phyloP scores from a whole-genome alignment of 495 filamentous ascomycete genomes.

The Penicillium cinerascens region DNA sequence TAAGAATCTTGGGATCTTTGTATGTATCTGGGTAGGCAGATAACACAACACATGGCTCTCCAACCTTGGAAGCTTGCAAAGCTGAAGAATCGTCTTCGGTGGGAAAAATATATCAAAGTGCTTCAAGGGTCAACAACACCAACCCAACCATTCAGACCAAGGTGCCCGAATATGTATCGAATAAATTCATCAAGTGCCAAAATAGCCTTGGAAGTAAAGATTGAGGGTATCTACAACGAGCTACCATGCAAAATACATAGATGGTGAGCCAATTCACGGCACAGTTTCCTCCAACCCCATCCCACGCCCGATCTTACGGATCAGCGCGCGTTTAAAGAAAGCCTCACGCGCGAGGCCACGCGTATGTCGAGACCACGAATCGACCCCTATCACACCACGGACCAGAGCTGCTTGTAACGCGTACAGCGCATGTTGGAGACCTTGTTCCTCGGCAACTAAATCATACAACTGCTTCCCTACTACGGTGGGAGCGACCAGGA shows the following conservation, averaged over 20 bases:
- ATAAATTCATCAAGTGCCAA: neutral
- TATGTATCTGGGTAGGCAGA: no score
- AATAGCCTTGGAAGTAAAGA: neutral
- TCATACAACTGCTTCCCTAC: conserved; percentile 90
- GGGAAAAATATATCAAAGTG: neutral
- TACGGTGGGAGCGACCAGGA: conserved; percentile 90
- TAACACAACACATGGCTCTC: no score
- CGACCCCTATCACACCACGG: conserved; percentile 71
- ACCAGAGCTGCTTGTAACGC: conserved; percentile 80
- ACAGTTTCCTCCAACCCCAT: conserved; percentile 62
- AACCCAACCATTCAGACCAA: no score
- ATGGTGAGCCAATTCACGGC: neutral
- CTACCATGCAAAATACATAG: neutral
- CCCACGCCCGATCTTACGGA: conserved; percentile 80
- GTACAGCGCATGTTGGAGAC: conserved; percentile 79
- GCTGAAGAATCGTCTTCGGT: no score
- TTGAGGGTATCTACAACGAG: conserved; percentile 18
- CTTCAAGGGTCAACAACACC: no score
- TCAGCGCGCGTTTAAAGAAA: conserved; percentile 84
- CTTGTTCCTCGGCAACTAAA: conserved; percentile 79
- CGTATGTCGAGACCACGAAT: conserved; percentile 79
- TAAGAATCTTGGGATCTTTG: no score
- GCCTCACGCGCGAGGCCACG: conserved; percentile 81
- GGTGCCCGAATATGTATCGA: neutral
- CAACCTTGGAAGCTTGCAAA: no score